phyloP scores from a whole-genome alignment of 139 green algal genomes.

The Nannochloris sp. region DNA sequence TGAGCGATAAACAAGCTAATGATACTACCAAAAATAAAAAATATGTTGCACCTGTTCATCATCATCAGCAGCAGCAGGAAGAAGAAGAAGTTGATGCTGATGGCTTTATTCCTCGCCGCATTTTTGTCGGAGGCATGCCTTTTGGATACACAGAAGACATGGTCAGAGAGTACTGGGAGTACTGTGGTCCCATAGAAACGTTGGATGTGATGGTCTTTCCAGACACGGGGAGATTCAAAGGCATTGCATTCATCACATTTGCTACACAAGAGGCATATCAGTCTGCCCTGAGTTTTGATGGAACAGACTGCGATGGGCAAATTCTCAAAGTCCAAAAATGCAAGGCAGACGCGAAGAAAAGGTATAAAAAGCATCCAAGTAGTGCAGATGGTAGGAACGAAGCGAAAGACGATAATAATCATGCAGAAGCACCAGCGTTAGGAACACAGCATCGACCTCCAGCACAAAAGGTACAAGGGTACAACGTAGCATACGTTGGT shows the following conservation, averaged over 20 bases:
- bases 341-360: conserved; percentile 34
- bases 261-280: conserved; percentile 52
- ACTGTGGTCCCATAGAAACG: conserved; percentile 67
- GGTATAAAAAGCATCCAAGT: neutral
- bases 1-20: neutral
- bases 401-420: neutral
- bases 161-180: conserved; percentile 70
- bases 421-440: too few relatives aligned
- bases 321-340: conserved; percentile 35
- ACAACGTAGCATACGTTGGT: conserved; percentile 67
- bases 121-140: conserved; percentile 88
- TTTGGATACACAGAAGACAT: conserved; percentile 62
- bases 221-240: conserved; percentile 83
- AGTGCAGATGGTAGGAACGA: neutral
- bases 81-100: neutral
- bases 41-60: neutral
- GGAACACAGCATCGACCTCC: conserved; percentile 1
- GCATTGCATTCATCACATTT: conserved; percentile 92
- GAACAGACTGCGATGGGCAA: conserved; percentile 47
- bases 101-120: conserved; percentile 27
- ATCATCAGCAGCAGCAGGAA: neutral
- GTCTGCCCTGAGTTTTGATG: conserved; percentile 61
- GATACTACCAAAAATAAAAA: neutral
- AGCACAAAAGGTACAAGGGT: conserved; percentile 48
- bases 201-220: conserved; percentile 83